Evolutionary conservation across 352 stramenopile genomes (phyloP).

Genomic region (Phytophthora palmivora): DNA sequence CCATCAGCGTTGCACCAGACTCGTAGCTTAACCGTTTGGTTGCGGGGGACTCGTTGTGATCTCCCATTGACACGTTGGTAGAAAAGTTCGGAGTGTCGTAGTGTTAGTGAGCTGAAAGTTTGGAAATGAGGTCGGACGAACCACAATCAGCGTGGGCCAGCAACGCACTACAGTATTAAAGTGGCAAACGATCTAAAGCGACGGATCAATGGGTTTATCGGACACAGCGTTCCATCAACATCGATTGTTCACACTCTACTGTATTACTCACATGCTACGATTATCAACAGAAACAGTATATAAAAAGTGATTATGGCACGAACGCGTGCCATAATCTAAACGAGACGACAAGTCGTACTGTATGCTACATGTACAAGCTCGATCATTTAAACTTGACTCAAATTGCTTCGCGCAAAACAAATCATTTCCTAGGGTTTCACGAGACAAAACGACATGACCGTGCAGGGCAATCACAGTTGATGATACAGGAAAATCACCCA

Average conservation of each 20-base stretch:
- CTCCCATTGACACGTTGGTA: constrained; percentile 7
- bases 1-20: constrained; percentile 24
- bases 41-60: constrained; percentile 1
- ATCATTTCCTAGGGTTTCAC: too few relatives aligned
- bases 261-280: too few relatives aligned
- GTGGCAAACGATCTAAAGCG: constrained; percentile 1
- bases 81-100: too few relatives aligned
- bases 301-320: not conserved
- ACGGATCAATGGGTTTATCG: not conserved
- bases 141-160: not conserved
- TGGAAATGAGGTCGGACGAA: constrained; percentile 17
- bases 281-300: too few relatives aligned
- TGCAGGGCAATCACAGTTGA: too few relatives aligned
- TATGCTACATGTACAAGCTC: too few relatives aligned
- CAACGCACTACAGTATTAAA: not conserved
- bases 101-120: constrained; percentile 10
- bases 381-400: too few relatives aligned
- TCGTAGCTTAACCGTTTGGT: constrained; percentile 21
- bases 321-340: too few relatives aligned
- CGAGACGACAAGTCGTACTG: too few relatives aligned
- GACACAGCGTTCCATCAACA: constrained; percentile 19
- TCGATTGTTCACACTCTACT: constrained; percentile 15
- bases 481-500: too few relatives aligned
- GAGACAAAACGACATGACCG: too few relatives aligned
- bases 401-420: too few relatives aligned